Base-by-base conservation (phyloP, 805 yeast genomes). In the Komagataella pseudopastoris region DNA sequence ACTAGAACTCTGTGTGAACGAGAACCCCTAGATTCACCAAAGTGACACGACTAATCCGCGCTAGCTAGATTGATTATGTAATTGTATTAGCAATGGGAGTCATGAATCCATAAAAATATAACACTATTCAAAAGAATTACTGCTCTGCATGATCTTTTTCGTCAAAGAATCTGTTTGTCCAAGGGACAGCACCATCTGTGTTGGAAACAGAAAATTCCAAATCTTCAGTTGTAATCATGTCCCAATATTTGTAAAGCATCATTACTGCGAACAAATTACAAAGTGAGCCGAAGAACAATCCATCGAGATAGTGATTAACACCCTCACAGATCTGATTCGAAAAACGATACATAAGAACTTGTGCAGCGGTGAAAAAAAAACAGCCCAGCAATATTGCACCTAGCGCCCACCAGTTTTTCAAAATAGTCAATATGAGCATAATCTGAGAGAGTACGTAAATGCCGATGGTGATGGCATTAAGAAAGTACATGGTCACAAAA, bases 221-320 rank as follows among this genome's bases (percentile, higher is more conserved):
- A 64, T 93, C 98, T 60, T 91, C 98, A 52, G 83, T 81, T 10
- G 98, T 93, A 50, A 91, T 83, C 77, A 90, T 88, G 61, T 90
- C 97, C 96, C 98, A 91, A 58, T 81, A 88, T 68, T 93, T 90
- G 72, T 89, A 91, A 50, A 91, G 74, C 98, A 93, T 91, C 96
- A 93, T 89, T 51, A 85, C 69, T 3, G 95, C 76, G 60, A 88
- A 85, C 49, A 88, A 63, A 62, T 88, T 88, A 62, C 96, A 78
- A 43, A 88, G 60, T 23, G 93, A 77, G 36, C 88, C 93, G 60
- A 90, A 88, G 61, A 91, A 84, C 30, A 88, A 66, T 1, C 98
- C 98, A 62, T 91, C 99, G 20, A 88, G 74, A 63, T 91, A 93
- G 66, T 93, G 99, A 44, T 83, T 78, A 48, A 85, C 78, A 18